Conservation (phyloP, 1,284 basidiomycete species). For the Pseudozyma sp. region DNA sequence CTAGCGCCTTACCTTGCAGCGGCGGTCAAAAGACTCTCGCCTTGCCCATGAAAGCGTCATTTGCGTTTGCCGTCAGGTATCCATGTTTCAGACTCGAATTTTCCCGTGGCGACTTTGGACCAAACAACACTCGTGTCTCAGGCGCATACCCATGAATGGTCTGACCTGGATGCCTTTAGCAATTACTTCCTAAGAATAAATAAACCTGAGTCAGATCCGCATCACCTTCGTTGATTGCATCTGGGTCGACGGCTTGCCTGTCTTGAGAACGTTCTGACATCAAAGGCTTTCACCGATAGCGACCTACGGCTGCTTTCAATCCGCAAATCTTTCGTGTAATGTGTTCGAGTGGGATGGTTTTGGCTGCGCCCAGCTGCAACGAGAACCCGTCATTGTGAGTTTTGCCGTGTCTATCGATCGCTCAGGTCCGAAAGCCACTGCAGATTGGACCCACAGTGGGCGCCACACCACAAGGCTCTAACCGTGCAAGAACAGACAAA, state of each 20-base stretch:
- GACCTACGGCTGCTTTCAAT: background rate
- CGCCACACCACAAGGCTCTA: background rate
- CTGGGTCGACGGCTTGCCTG: slow-evolving; percentile 3
- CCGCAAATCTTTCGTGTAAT: background rate
- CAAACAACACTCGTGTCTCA: background rate
- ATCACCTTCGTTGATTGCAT: background rate
- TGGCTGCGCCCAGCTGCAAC: background rate
- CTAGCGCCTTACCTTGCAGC: too few relatives aligned
- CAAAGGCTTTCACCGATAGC: background rate
- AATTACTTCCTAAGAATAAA: background rate
- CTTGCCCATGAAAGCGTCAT: background rate
- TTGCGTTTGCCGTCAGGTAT: background rate
- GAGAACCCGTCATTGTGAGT: background rate
- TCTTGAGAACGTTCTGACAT: background rate
- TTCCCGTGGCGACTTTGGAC: background rate
- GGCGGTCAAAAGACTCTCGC: too few relatives aligned
- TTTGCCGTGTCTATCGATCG: background rate
- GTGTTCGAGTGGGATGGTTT: background rate
- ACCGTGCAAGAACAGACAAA: background rate
- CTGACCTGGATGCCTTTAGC: background rate
- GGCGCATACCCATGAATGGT: background rate
- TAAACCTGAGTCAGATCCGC: background rate
- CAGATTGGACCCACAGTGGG: background rate
- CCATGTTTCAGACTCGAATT: background rate
- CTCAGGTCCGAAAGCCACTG: background rate